Evolutionary conservation across 495 filamentous ascomycete genomes (phyloP).

Genomic region (Umbilicaria muhlenbergii): DNA sequence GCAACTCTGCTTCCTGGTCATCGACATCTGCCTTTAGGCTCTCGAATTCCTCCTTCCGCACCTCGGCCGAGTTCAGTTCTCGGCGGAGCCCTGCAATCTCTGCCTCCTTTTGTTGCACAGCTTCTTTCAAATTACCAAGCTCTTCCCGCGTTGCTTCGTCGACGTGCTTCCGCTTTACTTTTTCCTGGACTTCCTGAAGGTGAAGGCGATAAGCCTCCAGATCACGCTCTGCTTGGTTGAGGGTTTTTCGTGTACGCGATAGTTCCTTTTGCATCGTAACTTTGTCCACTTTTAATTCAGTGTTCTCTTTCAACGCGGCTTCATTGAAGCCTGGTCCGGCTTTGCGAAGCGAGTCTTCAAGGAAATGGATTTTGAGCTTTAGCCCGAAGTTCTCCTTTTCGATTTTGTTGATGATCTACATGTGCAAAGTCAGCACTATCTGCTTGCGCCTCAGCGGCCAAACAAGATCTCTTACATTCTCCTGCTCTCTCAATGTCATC

Average conservation of each 20-base stretch:
- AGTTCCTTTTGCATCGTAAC: conserved; percentile 79
- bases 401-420: conserved; percentile 70
- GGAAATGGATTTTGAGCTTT: conserved; percentile 93
- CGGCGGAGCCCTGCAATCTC: conserved; percentile 32
- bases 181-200: conserved; percentile 62
- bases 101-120: conserved; percentile 38
- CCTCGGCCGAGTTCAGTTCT: conserved; percentile 27
- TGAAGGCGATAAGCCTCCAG: conserved; percentile 64
- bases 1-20: conserved; percentile 47
- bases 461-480: conserved; percentile 41
- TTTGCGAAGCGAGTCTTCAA: conserved; percentile 76
- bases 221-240: conserved; percentile 64
- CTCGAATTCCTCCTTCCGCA: conserved; percentile 38
- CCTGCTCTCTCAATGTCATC: conserved; percentile 82
- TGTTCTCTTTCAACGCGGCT: conserved; percentile 79
- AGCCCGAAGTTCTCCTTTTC: conserved; percentile 94
- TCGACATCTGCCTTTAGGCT: conserved; percentile 51
- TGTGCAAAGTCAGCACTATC: conserved; percentile 10
- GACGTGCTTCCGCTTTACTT: conserved; percentile 55
- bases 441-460: neutral
- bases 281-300: conserved; percentile 82
- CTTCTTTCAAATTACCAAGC: conserved; percentile 41
- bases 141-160: conserved; percentile 48
- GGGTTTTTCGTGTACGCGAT: conserved; percentile 61
- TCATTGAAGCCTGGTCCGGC: conserved; percentile 78